Conservation (phyloP, 352 stramenopile species). For the Blastocystis sp. region DNA sequence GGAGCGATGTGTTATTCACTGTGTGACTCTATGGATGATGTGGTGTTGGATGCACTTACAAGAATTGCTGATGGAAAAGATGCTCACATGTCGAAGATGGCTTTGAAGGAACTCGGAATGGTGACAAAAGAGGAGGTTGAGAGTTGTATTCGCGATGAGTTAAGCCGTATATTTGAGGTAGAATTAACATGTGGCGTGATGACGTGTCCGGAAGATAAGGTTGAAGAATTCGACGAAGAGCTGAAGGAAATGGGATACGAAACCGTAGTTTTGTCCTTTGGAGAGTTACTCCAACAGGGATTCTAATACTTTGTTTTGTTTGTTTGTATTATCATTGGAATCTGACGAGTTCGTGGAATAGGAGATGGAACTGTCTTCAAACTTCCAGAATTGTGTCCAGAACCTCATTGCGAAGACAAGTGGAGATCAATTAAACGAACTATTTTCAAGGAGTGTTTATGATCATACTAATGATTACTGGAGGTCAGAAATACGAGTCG, state of each 20-base stretch:
- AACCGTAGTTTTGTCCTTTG: neutral
- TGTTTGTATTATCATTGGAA: neutral
- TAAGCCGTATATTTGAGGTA: neutral
- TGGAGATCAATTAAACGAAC: neutral
- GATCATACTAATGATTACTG: neutral
- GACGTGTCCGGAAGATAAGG: constrained; percentile 38
- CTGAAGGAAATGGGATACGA: constrained; percentile 27
- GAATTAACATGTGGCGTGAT: neutral
- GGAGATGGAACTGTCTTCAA: neutral
- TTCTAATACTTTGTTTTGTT: neutral
- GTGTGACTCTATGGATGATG: constrained; percentile 2
- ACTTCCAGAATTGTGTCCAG: neutral
- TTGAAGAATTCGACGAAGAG: constrained; percentile 11
- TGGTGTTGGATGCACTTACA: neutral
- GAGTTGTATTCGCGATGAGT: constrained; percentile 14
- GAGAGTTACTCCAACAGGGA: neutral
- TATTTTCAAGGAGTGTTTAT: neutral
- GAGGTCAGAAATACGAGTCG: neutral
- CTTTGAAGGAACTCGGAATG: neutral
- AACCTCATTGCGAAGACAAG: neutral
- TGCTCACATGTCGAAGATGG: neutral
- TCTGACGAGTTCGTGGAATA: neutral
- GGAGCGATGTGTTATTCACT: neutral
- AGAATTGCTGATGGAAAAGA: neutral
- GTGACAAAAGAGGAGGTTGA: constrained; percentile 5